phyloP scores from a whole-genome alignment of 2,329 filamentous ascomycete species.

The Sclerotinia glacialis region DNA sequence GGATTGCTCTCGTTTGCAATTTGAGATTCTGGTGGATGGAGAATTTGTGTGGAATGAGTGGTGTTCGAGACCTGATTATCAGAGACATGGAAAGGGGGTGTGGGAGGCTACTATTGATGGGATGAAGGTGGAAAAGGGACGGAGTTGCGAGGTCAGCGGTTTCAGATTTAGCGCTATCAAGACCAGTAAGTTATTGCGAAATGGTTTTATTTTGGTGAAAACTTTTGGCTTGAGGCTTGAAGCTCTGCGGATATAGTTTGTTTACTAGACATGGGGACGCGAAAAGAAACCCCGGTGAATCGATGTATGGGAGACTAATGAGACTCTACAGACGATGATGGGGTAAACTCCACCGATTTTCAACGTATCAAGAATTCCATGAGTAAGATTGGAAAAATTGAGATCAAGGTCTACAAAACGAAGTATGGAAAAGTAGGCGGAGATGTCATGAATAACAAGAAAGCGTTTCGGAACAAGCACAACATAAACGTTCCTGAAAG shows the following conservation, averaged over 20 bases:
- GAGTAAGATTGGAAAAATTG: constrained; percentile 23
- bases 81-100: neutral
- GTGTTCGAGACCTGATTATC: constrained; percentile 21
- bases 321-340: neutral
- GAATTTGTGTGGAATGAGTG: constrained; percentile 11
- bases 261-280: neutral
- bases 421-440: constrained; percentile 23
- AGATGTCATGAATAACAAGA: neutral
- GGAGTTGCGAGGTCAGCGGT: constrained; percentile 8
- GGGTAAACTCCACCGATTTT: neutral
- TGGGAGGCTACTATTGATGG: constrained; percentile 24
- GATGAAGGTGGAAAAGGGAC: constrained; percentile 21
- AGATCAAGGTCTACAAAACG: constrained; percentile 24
- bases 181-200: neutral
- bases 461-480: constrained; percentile 4
- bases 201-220: neutral
- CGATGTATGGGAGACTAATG: neutral
- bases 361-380: constrained; percentile 15
- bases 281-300: neutral
- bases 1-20: constrained; percentile 19
- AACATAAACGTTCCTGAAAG: constrained; percentile 25
- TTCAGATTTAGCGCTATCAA: constrained; percentile 22
- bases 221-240: neutral
- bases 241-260: neutral
- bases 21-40: constrained; percentile 24